Evolutionary conservation across 495 filamentous ascomycete genomes (phyloP), one percentile per base, ranked within the genome.

Genomic region (Talaromyces adpressus): DNA sequence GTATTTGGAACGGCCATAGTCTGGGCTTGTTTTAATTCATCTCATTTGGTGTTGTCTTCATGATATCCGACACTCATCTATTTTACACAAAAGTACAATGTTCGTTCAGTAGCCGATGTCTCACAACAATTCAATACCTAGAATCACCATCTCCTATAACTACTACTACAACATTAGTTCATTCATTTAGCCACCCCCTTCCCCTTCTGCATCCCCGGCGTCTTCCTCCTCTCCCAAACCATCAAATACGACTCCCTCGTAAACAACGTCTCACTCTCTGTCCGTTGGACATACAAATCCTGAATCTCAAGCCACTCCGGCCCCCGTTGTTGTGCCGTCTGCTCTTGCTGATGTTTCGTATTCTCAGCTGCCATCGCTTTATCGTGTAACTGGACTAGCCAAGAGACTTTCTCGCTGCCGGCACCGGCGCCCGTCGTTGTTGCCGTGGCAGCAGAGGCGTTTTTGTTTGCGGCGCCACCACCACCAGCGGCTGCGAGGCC

Each of bases 181-280:
- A 49, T 63, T 66, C 56, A 29, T 64, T 59, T 59, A 29, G 57
- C 9, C 57, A 67, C 65, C 9, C 69, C 67, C 67, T 76, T 82
- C n/a, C 71, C 77, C 66, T 81, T 83, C 66, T 76, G 69, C n/a
- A 68, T 72, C 0, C 75, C 73, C n/a, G 74, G 70, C 16, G 68
- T 66, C 72, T 84, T 88, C 76, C 94, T 83, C 73, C 89, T 82
- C 81, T 98, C 94, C 94, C 94, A 98, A 61, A 98, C 86, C 86
- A 97, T 95, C 67, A 97, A 71, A 78, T 96, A 97, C 49, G 87
- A 91, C 81, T 98, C 94, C 30, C 91, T 89, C 2, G 93, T 89
- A 70, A 94, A 96, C 68, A 99, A 70, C 66, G 93, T 82, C 79
- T 98, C 93, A 64, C 81, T 88, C 69, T 91, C 86, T 16, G 90